These are phyloP conservation scores for Paecilomyces variotii DNA, from an alignment of 2,329 filamentous ascomycete species.

Conservation along the genomic window DNA sequence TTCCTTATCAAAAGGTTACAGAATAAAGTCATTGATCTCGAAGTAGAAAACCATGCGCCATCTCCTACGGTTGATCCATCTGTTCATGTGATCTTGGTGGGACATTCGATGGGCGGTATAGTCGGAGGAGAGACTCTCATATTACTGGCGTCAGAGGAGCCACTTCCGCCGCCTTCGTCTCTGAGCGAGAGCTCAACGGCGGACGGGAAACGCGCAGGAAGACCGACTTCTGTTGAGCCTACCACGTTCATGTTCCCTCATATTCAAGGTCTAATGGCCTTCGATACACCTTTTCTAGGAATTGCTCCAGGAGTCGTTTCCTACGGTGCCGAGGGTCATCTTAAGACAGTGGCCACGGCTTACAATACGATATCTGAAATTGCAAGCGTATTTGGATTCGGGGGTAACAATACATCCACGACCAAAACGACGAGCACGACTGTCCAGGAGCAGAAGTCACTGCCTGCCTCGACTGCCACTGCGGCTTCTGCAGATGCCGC, in stretches of 20 bases:
- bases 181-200: constrained; percentile 9
- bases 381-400: constrained; percentile 57
- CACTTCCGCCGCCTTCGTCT: constrained; percentile 31
- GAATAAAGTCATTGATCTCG: constrained; percentile 87
- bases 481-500: constrained; percentile 38
- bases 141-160: constrained; percentile 60
- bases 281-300: constrained; percentile 77
- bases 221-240: constrained; percentile 17
- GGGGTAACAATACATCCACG: constrained; percentile 30
- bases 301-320: constrained; percentile 44
- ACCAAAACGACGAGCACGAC: constrained; percentile 8
- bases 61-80: constrained; percentile 81
- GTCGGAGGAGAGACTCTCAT: constrained; percentile 85
- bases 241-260: constrained; percentile 77
- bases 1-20: constrained; percentile 55
- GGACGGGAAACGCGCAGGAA: constrained; percentile 5
- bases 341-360: constrained; percentile 63
- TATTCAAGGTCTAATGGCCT: constrained; percentile 81
- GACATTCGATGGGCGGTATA: constrained; percentile 89
- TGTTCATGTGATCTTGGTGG: constrained; percentile 71
- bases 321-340: constrained; percentile 69
- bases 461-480: constrained; percentile 24
- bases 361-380: constrained; percentile 61
- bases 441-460: constrained; percentile 11
- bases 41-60: constrained; percentile 70